phyloP scores from a whole-genome alignment of 345 rosid species.

The Eucalyptus pauciflora region DNA sequence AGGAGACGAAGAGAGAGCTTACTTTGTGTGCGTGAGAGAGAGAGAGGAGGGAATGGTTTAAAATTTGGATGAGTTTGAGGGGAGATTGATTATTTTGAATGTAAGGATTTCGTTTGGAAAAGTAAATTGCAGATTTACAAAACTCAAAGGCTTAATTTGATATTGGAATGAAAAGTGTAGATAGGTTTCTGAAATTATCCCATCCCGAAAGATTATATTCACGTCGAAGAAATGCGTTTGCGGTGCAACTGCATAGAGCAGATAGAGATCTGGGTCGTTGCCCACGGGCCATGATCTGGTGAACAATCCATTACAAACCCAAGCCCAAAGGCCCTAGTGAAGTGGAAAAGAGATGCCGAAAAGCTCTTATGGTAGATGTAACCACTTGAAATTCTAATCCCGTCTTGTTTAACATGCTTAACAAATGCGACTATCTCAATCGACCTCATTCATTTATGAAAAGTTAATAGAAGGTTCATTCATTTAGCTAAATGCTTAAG shows the following conservation, averaged over 20 bases:
- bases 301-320: not conserved
- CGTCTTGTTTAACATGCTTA: not conserved
- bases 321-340: not conserved
- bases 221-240: not conserved
- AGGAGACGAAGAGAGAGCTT: not conserved
- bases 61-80: not conserved
- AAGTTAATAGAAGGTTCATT: not conserved
- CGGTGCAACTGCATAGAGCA: not conserved
- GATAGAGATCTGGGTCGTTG: not conserved
- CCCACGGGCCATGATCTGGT: not conserved
- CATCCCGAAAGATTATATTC: not conserved
- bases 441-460: not conserved
- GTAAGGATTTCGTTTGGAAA: not conserved
- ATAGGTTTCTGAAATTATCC: not conserved
- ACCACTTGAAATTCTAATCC: not conserved
- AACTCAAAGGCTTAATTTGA: not conserved
- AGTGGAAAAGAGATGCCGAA: not conserved
- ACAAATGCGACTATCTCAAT: not conserved
- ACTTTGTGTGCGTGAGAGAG: not conserved
- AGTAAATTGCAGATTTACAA: not conserved
- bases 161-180: not conserved
- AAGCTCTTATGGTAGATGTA: not conserved
- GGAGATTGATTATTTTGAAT: not conserved
- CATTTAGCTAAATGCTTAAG: fast-evolving
- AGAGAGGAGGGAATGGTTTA: not conserved